A percentile compares a stretch with the other conserved stretches of the same genome.
Evolutionary conservation across 106 monocot species (phyloP).

Genomic region (Alisma plantagoaquatica): DNA sequence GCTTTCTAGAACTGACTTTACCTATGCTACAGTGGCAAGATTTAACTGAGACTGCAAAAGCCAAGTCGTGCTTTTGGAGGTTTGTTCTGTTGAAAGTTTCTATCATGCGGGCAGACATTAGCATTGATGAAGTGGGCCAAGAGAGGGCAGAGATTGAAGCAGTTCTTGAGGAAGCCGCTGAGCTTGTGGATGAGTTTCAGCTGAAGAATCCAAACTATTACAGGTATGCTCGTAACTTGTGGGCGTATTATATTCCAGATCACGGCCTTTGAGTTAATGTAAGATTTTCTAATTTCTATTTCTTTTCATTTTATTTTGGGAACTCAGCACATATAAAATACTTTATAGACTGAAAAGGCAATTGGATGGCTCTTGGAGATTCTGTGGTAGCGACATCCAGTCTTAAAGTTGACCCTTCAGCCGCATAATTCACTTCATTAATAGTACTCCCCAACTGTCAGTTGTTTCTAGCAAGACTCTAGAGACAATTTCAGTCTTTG

Average conservation of each 20-base stretch:
- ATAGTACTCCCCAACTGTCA: too few species aligned
- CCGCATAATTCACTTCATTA: too few species aligned
- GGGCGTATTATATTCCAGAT: neutral
- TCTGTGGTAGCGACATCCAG: constrained; percentile 39
- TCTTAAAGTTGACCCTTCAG: constrained; percentile 21
- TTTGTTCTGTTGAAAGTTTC: constrained; percentile 70
- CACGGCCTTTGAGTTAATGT: neutral
- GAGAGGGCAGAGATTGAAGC: constrained; percentile 85
- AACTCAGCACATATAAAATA: constrained; percentile 69
- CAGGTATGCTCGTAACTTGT: constrained; percentile 32
- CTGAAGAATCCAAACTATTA: constrained; percentile 70
- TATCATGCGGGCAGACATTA: constrained; percentile 58
- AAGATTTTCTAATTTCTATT: neutral
- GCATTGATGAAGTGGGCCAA: constrained; percentile 31
- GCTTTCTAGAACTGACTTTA: too few species aligned
- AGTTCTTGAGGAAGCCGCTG: constrained; percentile 87
- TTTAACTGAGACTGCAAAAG: constrained; percentile 60
- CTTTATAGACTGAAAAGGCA: constrained; percentile 67
- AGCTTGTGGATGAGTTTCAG: constrained; percentile 54
- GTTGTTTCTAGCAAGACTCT: too few species aligned
- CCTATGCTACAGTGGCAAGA: constrained; percentile 91
- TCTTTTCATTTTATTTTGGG: neutral
- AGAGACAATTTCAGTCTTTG: neutral
- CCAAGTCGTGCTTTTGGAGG: constrained; percentile 72
- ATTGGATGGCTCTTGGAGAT: constrained; percentile 74